Percentiles rank a stretch among this genome's conserved stretches.
These are phyloP conservation scores for Boletus insuetus DNA, from an alignment of 768 basidiomycete species.

Conservation along the genomic window DNA sequence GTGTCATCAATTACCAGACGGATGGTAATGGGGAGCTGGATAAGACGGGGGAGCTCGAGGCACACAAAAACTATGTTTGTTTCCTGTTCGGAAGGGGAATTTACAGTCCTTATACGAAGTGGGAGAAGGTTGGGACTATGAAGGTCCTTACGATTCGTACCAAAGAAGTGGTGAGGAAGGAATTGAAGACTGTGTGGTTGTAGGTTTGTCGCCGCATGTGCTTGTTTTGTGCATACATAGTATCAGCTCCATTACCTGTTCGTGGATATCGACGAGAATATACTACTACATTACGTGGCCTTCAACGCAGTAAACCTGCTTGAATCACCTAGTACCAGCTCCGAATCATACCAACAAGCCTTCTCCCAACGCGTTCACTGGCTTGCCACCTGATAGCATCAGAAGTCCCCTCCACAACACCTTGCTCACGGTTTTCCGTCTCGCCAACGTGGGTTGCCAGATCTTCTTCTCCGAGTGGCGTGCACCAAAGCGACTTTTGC, in stretches of 20 bases:
- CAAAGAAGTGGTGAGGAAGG: conserved; percentile 1
- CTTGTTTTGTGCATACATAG: too few relatives aligned
- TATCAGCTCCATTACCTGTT: too few relatives aligned
- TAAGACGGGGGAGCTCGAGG: not conserved
- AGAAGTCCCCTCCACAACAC: not conserved
- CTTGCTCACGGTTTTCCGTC: not conserved
- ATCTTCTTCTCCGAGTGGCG: not conserved
- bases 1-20: conserved; percentile 8
- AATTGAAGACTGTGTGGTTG: conserved; percentile 1
- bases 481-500: not conserved
- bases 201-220: not conserved
- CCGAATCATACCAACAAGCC: not conserved
- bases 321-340: too few relatives aligned
- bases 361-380: too few relatives aligned
- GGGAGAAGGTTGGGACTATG: conserved; percentile 6
- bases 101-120: conserved; percentile 4
- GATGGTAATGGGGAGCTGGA: not conserved
- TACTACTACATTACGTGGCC: too few relatives aligned
- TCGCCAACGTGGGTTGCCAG: too few relatives aligned
- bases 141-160: conserved; percentile 2
- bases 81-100: conserved; percentile 6
- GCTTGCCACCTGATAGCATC: not conserved
- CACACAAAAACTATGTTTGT: not conserved
- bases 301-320: too few relatives aligned
- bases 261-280: too few relatives aligned